A percentile compares a stretch with the other conserved stretches of the same genome.
These are phyloP conservation scores for Fraxinus sp. DNA, from an alignment of 305 asterid genomes.

Conservation along the genomic window DNA sequence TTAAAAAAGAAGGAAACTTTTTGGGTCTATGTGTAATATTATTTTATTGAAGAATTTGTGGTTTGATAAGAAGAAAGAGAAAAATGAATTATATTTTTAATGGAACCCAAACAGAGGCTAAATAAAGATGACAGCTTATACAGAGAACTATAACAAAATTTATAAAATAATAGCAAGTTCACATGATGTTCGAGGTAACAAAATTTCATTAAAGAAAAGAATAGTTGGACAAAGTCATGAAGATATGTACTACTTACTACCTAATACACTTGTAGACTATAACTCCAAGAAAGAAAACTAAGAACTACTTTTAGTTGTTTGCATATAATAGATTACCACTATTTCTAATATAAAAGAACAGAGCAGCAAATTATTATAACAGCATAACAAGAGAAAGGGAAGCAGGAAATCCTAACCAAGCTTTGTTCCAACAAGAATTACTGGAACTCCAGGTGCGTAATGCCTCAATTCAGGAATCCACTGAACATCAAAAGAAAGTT, in stretches of 20 bases:
- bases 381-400: conserved; percentile 20
- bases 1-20: too few relatives aligned
- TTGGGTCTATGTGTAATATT: too few relatives aligned
- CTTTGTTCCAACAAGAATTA: conserved; percentile 65
- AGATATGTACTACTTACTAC: neutral
- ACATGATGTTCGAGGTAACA: neutral
- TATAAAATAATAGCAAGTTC: neutral
- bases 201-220: neutral
- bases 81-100: too few relatives aligned
- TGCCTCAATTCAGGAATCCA: conserved; percentile 71
- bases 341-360: neutral
- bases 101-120: too few relatives aligned
- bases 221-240: conserved; percentile 1
- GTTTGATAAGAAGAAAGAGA: too few relatives aligned
- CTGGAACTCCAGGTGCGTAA: conserved; percentile 67
- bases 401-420: conserved; percentile 44
- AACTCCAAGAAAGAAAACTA: neutral
- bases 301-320: neutral
- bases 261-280: neutral
- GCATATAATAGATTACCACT: neutral
- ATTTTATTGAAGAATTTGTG: too few relatives aligned
- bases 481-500: conserved; percentile 34
- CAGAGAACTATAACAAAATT: neutral
- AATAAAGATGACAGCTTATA: neutral
- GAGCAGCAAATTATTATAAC: neutral